These are phyloP conservation scores for Podospora pseudoanserina DNA, from an alignment of 495 filamentous ascomycete genomes.

Conservation along the genomic window DNA sequence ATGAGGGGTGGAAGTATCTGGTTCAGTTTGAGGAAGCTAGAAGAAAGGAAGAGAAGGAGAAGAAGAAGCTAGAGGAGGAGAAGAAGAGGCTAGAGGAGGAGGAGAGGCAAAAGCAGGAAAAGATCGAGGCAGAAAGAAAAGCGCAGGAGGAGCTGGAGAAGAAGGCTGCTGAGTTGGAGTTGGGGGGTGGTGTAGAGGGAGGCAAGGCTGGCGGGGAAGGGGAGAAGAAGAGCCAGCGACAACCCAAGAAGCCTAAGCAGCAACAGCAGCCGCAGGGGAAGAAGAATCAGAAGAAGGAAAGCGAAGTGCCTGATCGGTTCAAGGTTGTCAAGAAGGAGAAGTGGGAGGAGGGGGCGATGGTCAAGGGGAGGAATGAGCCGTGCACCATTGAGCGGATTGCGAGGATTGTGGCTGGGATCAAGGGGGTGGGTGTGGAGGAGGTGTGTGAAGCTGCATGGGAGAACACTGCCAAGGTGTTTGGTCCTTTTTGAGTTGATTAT, in stretches of 20 bases:
- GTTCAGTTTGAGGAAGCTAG: conserved; percentile 28
- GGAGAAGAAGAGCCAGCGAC: conserved; percentile 11
- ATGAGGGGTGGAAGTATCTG: conserved; percentile 59
- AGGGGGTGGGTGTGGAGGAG: conserved; percentile 72
- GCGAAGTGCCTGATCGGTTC: conserved; percentile 46
- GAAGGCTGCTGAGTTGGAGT: conserved; percentile 8
- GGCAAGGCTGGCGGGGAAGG: background rate
- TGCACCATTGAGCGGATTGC: conserved; percentile 81
- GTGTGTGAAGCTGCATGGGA: conserved; percentile 83
- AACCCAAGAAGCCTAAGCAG: conserved; percentile 15
- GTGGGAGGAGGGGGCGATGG: conserved; percentile 72
- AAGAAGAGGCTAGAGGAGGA: conserved; percentile 1
- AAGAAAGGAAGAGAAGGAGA: conserved; percentile 3
- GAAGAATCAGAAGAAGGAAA: conserved; percentile 44
- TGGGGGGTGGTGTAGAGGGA: background rate
- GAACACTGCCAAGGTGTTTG: conserved; percentile 77
- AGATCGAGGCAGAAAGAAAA: background rate
- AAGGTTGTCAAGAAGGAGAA: conserved; percentile 85
- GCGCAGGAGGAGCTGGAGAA: background rate
- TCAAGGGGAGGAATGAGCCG: conserved; percentile 92
- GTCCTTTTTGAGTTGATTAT: conserved; percentile 50
- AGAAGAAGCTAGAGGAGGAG: background rate
- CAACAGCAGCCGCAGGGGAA: conserved; percentile 33
- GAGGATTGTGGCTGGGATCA: conserved; percentile 77
- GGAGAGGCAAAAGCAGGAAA: conserved; percentile 1